These are phyloP conservation scores for Wickerhamiella slavikovae DNA, from an alignment of 805 yeast genomes.

Conservation along the genomic window DNA sequence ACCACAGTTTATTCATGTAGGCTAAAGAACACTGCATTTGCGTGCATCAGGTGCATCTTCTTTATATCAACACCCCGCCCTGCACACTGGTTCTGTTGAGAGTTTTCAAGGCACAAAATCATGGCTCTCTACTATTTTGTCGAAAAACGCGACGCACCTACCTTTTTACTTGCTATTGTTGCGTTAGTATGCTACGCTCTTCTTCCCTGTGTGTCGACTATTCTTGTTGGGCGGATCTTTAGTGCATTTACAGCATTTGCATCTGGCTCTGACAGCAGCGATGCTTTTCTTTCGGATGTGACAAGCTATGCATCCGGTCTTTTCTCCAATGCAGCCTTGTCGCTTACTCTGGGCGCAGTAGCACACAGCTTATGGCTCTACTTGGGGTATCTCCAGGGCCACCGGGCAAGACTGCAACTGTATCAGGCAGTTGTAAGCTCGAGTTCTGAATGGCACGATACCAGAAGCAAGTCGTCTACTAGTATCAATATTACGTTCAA, in stretches of 20 bases:
- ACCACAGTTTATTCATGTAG: no score
- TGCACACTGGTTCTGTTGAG: no score
- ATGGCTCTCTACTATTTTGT: no score
- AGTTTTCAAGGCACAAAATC: no score
- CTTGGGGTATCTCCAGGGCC: slow-evolving; percentile 52
- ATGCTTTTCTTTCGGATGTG: slow-evolving; percentile 21
- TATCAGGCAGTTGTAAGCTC: slow-evolving; percentile 26
- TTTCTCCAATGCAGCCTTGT: slow-evolving; percentile 27
- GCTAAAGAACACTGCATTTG: no score
- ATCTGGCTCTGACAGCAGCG: slow-evolving; percentile 8
- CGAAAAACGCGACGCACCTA: no score
- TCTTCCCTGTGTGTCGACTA: slow-evolving; percentile 19
- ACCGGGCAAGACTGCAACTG: slow-evolving; percentile 29
- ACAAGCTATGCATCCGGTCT: slow-evolving; percentile 20
- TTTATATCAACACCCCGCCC: no score
- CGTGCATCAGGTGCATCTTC: no score
- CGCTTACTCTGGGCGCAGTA: slow-evolving; percentile 28
- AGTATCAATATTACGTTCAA: slow-evolving; percentile 36
- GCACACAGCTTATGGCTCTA: slow-evolving; percentile 42
- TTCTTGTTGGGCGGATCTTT: slow-evolving; percentile 49
- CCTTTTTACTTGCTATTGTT: no score
- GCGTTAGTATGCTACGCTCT: no score
- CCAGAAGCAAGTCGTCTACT: slow-evolving; percentile 35
- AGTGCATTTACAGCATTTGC: slow-evolving; percentile 20
- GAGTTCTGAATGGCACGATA: slow-evolving; percentile 44